These are phyloP conservation scores for Wickerhamiella occidentalis DNA, from an alignment of 805 yeast species.

Conservation along the genomic window DNA sequence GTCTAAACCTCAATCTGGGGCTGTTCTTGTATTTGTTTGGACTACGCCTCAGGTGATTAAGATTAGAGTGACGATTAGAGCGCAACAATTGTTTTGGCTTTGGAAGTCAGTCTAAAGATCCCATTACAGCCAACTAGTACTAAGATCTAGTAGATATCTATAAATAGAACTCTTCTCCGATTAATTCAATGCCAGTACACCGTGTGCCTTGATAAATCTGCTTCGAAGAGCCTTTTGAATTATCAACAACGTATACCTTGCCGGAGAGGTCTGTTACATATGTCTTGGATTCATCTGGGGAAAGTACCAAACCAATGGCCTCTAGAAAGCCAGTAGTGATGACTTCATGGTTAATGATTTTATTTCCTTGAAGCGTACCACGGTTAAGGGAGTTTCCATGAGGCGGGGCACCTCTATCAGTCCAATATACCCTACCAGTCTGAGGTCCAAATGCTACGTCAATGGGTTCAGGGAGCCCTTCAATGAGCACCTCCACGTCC, in stretches of 20 bases:
- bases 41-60: not conserved
- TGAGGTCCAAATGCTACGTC: not conserved
- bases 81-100: not conserved
- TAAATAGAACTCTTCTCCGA: not conserved
- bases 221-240: not conserved
- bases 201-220: not conserved
- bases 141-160: no score
- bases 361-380: not conserved
- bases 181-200: not conserved
- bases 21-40: not conserved
- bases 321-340: constrained; percentile 4
- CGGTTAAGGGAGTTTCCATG: constrained; percentile 7
- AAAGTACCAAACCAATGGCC: constrained; percentile 5
- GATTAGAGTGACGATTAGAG: not conserved
- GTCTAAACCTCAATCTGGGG: not conserved
- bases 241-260: not conserved
- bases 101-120: no score
- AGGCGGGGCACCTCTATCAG: constrained; percentile 11
- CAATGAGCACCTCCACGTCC: not conserved
- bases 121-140: no score
- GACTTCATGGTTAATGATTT: constrained; percentile 2
- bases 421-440: constrained; percentile 6
- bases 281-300: not conserved
- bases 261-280: constrained; percentile 6
- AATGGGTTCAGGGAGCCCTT: constrained; percentile 11